Base-by-base conservation (phyloP, 495 filamentous ascomycete genomes). In the Echria macrotheca region DNA sequence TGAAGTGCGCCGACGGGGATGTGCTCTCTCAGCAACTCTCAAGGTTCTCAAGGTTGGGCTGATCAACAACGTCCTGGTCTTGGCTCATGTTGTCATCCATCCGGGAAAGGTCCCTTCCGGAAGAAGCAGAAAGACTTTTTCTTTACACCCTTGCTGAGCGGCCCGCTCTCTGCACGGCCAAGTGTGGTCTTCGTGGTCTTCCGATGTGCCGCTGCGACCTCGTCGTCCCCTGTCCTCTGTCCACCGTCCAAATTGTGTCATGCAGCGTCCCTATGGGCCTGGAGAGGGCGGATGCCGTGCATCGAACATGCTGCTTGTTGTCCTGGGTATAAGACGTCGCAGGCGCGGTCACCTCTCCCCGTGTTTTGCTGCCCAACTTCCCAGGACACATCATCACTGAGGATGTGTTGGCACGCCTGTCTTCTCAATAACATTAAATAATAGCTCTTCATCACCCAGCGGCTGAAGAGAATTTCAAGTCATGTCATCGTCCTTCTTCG, bases 281-380 rank as follows among this genome's bases (percentile, higher is more conserved):
- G 56, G 47, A 40, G 32, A 45, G 33, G n/a, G 52, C 48, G 44
- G 45, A 55, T 36, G 49, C 49, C 54, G 53, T 44, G 25, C 44
- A 26, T 24, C 33, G 19, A 36, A 42, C 28, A 39, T 42, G 29
- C 24, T 43, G 17, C 50, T 36, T 29, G 24, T 31, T 55, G 51
- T 33, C 29, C 12, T 41, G 17, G 22, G 45, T 54, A 59, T 54
- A 56, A 53, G 56, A 59, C 19, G 39, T 53, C 45, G 47, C 45
- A 41, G 46, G 31, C 50, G 44, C 43, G 21, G 26, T 36, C 46
- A 28, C 25, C 55, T 36, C 19, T 33, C 39, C 24, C 37, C 54
- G 35, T 26, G n/a, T 58, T 21, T 66, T 68, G 63, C 24, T 68
- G 63, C 65, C 65, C 61, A 59, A 68, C 61, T 49, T 53, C 33